These are phyloP conservation scores for Kazachstania kunashirensis DNA, from an alignment of 805 yeast genomes.

Conservation along the genomic window DNA sequence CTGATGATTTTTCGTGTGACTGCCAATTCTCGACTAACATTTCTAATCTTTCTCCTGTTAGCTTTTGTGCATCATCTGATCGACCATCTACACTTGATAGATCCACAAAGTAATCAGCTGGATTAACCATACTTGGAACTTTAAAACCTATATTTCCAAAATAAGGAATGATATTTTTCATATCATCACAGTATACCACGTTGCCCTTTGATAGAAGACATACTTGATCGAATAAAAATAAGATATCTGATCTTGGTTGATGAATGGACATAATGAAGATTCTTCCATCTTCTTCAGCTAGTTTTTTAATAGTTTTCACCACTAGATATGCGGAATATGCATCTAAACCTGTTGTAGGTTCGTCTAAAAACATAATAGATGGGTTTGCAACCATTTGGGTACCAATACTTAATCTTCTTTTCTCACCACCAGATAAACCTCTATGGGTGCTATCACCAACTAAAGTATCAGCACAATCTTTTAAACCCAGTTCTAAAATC, in stretches of 20 bases:
- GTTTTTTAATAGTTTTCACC: constrained; percentile 48
- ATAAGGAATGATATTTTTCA: constrained; percentile 36
- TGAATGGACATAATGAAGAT: constrained; percentile 71
- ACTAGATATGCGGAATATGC: constrained; percentile 63
- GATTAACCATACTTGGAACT: constrained; percentile 42
- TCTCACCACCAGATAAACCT: constrained; percentile 80
- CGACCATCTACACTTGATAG: constrained; percentile 48
- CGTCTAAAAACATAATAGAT: constrained; percentile 67
- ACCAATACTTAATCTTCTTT: constrained; percentile 66
- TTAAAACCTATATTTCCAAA: constrained; percentile 39
- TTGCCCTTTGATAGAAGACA: constrained; percentile 62
- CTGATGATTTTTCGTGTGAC: constrained; percentile 5
- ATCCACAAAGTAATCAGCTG: constrained; percentile 54
- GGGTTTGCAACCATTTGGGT: constrained; percentile 72
- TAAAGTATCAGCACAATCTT: constrained; percentile 49
- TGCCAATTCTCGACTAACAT: constrained; percentile 34
- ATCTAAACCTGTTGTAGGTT: constrained; percentile 83
- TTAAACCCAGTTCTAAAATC: constrained; percentile 53
- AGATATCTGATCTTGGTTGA: constrained; percentile 75
- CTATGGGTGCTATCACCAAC: constrained; percentile 47
- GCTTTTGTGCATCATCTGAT: constrained; percentile 28
- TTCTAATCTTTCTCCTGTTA: constrained; percentile 30
- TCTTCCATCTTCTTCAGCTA: constrained; percentile 50
- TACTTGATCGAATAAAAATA: constrained; percentile 55
- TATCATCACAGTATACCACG: constrained; percentile 39